A percentile compares a stretch with the other conserved stretches of the same genome.
These are phyloP conservation scores for Gossypium gossypioides DNA, from an alignment of 441 rosid species.

Conservation along the genomic window DNA sequence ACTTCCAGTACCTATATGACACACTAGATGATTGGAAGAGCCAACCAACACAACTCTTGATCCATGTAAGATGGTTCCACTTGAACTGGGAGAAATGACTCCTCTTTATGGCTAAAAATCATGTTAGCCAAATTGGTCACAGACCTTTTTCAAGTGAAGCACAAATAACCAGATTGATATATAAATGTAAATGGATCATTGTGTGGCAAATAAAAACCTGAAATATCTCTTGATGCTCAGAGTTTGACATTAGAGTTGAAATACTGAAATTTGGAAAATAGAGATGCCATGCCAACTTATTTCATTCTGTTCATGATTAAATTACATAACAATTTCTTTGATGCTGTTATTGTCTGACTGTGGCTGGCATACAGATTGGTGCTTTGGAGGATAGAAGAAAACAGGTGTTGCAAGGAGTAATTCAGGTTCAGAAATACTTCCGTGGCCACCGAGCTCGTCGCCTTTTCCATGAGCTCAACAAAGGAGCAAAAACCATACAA, in stretches of 20 bases:
- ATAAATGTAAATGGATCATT: neutral
- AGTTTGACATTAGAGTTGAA: neutral
- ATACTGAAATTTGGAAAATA: neutral
- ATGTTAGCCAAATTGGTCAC: neutral
- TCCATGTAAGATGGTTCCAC: neutral
- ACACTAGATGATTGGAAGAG: neutral
- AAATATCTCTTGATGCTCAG: neutral
- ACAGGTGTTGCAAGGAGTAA: constrained; percentile 27
- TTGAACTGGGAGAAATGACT: neutral
- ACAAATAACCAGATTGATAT: neutral
- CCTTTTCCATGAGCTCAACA: constrained; percentile 39
- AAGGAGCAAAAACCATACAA: constrained; percentile 45
- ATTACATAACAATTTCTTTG: neutral
- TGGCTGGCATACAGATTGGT: neutral
- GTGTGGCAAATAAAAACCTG: neutral
- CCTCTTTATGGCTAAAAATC: neutral
- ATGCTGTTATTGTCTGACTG: neutral
- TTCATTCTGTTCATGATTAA: constrained; percentile 6
- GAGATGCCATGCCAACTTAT: neutral
- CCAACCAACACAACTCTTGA: neutral
- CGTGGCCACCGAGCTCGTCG: constrained; percentile 52
- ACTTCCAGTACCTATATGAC: neutral
- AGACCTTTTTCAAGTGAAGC: neutral
- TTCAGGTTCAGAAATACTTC: constrained; percentile 59
- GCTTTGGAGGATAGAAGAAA: neutral